Evolutionary conservation across 208 protist species (phyloP).

Genomic region (Zelonia costaricensis): DNA sequence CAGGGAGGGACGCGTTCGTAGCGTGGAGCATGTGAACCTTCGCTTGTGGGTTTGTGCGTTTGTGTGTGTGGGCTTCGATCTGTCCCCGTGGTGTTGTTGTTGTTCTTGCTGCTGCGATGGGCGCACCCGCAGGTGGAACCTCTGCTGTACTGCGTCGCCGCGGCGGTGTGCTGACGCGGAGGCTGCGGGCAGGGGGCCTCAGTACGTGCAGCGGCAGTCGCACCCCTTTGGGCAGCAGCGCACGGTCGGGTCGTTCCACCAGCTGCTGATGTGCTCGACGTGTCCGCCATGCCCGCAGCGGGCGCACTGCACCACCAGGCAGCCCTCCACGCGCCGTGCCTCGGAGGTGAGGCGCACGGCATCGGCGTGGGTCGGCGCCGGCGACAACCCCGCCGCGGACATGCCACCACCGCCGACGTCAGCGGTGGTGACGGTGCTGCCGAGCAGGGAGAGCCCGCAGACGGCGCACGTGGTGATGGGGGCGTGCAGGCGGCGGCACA

Average conservation of each 20-base stretch:
- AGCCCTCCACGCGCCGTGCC: constrained; percentile 35
- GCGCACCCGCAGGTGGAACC: no score
- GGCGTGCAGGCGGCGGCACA: constrained; percentile 28
- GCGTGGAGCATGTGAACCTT: no score
- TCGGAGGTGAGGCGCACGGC: not conserved
- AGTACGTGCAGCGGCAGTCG: constrained; percentile 72
- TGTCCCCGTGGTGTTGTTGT: no score
- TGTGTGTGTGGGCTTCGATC: not conserved
- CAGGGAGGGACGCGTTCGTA: no score
- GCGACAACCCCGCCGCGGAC: not conserved
- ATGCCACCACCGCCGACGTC: not conserved
- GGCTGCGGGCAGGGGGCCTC: no score
- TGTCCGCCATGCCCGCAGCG: constrained; percentile 82
- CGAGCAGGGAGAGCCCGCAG: constrained; percentile 57
- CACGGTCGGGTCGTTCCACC: constrained; percentile 69
- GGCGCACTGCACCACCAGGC: constrained; percentile 66
- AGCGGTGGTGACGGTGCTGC: constrained; percentile 17
- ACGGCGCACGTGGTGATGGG: constrained; percentile 64
- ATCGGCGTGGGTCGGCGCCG: not conserved
- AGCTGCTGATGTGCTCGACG: constrained; percentile 66
- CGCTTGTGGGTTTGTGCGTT: not conserved
- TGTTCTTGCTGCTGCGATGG: no score
- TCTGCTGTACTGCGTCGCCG: no score
- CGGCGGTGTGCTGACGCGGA: no score
- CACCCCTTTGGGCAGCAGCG: constrained; percentile 73